Conservation (phyloP, 306 rosid genomes). For the Glycine latifolia region DNA sequence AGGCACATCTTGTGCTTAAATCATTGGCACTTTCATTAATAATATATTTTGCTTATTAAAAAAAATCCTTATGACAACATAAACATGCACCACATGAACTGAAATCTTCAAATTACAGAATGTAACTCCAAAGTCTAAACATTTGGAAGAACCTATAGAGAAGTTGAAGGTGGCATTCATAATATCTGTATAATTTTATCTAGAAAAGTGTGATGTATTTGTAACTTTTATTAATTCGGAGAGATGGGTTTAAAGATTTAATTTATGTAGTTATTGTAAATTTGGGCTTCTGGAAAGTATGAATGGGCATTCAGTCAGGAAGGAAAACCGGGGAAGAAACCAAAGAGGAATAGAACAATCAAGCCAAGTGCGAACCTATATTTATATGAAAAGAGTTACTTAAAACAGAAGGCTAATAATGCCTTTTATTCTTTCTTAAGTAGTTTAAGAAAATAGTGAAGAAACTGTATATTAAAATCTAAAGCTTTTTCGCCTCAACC, state of each 20-base stretch:
- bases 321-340: slow-evolving; percentile 11
- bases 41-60: too few relatives aligned
- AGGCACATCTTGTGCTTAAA: too few relatives aligned
- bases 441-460: slow-evolving; percentile 29
- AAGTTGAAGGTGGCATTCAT: slow-evolving; percentile 23
- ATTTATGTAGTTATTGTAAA: neutral
- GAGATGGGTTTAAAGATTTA: slow-evolving; percentile 17
- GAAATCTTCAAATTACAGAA: slow-evolving; percentile 20
- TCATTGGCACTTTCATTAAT: too few relatives aligned
- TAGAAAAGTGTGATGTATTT: neutral
- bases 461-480: neutral
- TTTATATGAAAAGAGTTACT: slow-evolving; percentile 11
- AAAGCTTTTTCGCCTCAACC: slow-evolving; percentile 11
- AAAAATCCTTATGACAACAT: neutral
- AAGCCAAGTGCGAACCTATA: slow-evolving; percentile 4
- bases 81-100: slow-evolving; percentile 23
- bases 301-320: slow-evolving; percentile 16
- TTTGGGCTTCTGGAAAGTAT: neutral
- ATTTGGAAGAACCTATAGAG: slow-evolving; percentile 12
- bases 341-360: slow-evolving; percentile 20
- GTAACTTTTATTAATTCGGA: neutral
- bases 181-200: neutral
- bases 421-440: neutral
- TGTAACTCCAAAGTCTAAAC: slow-evolving; percentile 18
- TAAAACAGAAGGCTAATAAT: neutral